These are phyloP conservation scores for Saccharomycopsis selenospora DNA, from an alignment of 805 yeast genomes.

Conservation along the genomic window DNA sequence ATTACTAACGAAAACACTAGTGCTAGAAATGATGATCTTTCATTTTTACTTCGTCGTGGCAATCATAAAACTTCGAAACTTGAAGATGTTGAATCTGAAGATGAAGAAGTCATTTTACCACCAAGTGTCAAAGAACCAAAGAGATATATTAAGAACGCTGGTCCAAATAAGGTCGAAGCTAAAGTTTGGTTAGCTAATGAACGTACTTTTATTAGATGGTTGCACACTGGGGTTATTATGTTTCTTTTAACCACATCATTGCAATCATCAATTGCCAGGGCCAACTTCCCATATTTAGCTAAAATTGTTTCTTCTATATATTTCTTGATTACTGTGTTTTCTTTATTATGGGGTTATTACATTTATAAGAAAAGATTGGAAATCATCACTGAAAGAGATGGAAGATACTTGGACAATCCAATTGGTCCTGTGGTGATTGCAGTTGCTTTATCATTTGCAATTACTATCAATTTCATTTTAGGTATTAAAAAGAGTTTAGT, in stretches of 20 bases:
- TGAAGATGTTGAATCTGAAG: conserved; percentile 72
- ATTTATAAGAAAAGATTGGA: conserved; percentile 65
- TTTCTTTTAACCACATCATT: conserved; percentile 81
- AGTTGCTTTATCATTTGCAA: conserved; percentile 54
- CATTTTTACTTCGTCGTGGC: background rate
- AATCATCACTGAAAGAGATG: conserved; percentile 73
- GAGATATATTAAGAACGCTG: conserved; percentile 73
- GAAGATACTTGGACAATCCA: conserved; percentile 82
- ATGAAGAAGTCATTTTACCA: conserved; percentile 78
- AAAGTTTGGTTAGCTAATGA: conserved; percentile 98
- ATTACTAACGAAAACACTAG: conserved; percentile 1
- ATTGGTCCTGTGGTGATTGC: conserved; percentile 83
- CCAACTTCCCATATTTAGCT: conserved; percentile 61
- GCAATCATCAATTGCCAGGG: conserved; percentile 62
- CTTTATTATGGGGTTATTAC: conserved; percentile 84
- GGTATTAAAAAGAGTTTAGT: conserved; percentile 39
- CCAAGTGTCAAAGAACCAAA: conserved; percentile 84
- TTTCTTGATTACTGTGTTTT: conserved; percentile 73
- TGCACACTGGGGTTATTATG: conserved; percentile 78
- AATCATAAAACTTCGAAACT: conserved; percentile 27
- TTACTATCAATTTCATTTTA: conserved; percentile 63
- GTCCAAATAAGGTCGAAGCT: conserved; percentile 91
- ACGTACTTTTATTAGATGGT: conserved; percentile 94
- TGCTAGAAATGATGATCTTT: background rate
- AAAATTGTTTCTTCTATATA: conserved; percentile 67